Conservation (phyloP, 441 rosid genomes). For the Pelargonium citronellum region DNA sequence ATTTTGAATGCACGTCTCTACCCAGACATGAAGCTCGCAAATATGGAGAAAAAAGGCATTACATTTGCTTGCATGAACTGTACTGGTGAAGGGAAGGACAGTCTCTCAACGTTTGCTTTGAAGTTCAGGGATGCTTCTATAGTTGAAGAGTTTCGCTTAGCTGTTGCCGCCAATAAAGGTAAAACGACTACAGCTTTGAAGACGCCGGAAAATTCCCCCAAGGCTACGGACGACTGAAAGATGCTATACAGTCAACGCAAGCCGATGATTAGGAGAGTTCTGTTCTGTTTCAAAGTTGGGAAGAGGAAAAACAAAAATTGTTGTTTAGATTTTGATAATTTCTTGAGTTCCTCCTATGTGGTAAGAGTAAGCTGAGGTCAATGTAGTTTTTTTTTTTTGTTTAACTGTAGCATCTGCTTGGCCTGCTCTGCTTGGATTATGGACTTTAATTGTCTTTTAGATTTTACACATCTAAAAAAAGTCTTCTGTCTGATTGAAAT, state of each 20-base stretch:
- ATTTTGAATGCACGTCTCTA: constrained; percentile 79
- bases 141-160: constrained; percentile 55
- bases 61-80: constrained; percentile 83
- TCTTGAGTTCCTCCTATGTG: too few species aligned
- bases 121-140: constrained; percentile 67
- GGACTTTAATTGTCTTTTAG: too few species aligned
- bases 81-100: constrained; percentile 46
- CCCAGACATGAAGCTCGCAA: constrained; percentile 81
- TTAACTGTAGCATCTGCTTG: too few species aligned
- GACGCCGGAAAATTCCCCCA: constrained; percentile 81
- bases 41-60: constrained; percentile 82
- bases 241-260: background rate
- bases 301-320: too few species aligned
- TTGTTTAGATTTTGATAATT: too few species aligned
- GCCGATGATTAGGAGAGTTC: background rate
- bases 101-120: constrained; percentile 72
- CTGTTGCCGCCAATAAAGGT: constrained; percentile 48
- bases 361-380: too few species aligned
- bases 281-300: too few species aligned
- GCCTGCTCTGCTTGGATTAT: too few species aligned
- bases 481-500: too few species aligned
- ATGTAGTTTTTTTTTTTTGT: too few species aligned
- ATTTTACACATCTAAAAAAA: too few species aligned
- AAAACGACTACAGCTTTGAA: constrained; percentile 36
- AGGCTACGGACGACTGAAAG: constrained; percentile 47